Base-by-base conservation (phyloP, 2,329 filamentous ascomycete genomes). In the Mariannaea sp. region DNA sequence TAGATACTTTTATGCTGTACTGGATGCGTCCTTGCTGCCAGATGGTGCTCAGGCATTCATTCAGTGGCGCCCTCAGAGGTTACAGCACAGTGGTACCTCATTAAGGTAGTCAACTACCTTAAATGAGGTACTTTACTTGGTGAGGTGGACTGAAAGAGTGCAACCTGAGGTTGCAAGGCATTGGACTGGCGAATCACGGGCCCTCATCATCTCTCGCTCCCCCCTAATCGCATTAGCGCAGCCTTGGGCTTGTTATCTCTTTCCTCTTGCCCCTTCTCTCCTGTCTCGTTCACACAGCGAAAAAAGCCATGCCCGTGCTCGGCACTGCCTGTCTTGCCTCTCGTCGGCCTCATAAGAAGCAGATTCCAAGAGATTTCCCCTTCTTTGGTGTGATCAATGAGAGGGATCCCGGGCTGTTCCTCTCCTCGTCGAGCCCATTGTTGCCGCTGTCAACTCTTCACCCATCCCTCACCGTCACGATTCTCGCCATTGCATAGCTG, bases 291-390 rank as follows among this genome's bases (percentile, higher is more conserved):
- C 55, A 44, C 58, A 49, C 58, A 33, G 47, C 49, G 42, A 55
- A 58, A n/a, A 62, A 63, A 63, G 56, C 57, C 62, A 50, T 58
- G 59, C 56, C 63, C 62, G 55, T 54, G 55, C 57, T 57, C 59
- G 48, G 57, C 48, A 60, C 62, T 57, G 57, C 59, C 45, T 65
- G 60, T 62, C 57, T 64, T 65, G 64, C 64, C 61, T 65, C 55
- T 65, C 59, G 59, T 51, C 61, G 55, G 63, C 61, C 61, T 66
- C 64, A 66, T 66, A 66, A 66, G 64, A 59, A 65, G 60, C 62
- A 60, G 55, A 53, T 55, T 65, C 62, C 62, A 60, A 59, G 44
- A 44, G 50, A 56, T 50, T 13, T 43, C 56, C 20, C 45, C 22
- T 38, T 38, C 35, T 22, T 38, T 16, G 35, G 38, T 24, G 50